These are phyloP conservation scores for Linderniella brevidens DNA, from an alignment of 257 asterid genomes.

Conservation along the genomic window DNA sequence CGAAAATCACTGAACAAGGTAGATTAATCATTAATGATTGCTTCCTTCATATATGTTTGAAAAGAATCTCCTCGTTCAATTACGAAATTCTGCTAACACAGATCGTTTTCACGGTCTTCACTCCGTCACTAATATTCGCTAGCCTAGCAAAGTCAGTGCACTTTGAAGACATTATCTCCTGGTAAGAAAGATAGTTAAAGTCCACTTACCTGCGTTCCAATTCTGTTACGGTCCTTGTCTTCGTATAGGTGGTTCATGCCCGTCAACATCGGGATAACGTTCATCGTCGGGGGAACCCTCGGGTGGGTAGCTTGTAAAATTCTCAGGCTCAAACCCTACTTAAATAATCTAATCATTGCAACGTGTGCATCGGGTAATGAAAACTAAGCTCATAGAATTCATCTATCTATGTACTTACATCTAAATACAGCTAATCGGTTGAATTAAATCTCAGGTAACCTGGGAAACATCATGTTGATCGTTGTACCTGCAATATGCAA, in stretches of 20 bases:
- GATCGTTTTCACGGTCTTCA: constrained; percentile 57
- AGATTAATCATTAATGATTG: constrained; percentile 5
- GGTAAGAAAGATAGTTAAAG: constrained; percentile 19
- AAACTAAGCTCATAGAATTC: no score
- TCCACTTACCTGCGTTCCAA: neutral
- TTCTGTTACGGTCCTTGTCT: neutral
- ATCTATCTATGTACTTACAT: no score
- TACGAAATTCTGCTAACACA: constrained; percentile 12
- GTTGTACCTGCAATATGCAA: constrained; percentile 66
- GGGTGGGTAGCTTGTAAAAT: constrained; percentile 80
- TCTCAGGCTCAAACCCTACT: constrained; percentile 45
- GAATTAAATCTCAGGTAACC: constrained; percentile 28
- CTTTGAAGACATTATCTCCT: constrained; percentile 47
- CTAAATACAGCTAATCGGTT: no score
- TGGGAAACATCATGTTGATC: constrained; percentile 66
- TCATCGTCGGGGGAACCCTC: constrained; percentile 50
- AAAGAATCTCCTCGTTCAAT: neutral
- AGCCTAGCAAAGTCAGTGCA: constrained; percentile 48
- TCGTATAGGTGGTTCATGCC: constrained; percentile 87
- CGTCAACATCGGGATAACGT: constrained; percentile 57
- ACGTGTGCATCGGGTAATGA: constrained; percentile 61
- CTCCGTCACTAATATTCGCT: constrained; percentile 54
- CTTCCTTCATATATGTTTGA: neutral
- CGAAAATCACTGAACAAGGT: constrained; percentile 52
- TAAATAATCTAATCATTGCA: constrained; percentile 55